These are phyloP conservation scores for Aspergillus neotritici DNA, from an alignment of 2,329 filamentous ascomycete species.

Conservation along the genomic window DNA sequence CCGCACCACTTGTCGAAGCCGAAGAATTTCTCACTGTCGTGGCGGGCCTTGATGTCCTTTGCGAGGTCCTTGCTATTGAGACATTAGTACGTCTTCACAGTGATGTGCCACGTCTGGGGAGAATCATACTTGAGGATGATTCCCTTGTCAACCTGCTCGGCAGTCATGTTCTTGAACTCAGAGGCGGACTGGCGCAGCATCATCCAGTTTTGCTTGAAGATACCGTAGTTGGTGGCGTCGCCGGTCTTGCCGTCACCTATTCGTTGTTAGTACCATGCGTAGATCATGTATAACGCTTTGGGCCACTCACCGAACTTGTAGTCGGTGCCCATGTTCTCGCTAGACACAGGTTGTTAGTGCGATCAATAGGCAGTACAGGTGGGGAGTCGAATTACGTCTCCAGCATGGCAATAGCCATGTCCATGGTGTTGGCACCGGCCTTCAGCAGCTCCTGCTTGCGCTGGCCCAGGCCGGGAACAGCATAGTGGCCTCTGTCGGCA, in stretches of 20 bases:
- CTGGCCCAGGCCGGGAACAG: constrained; percentile 12
- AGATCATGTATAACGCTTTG: not conserved
- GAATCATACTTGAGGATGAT: constrained; percentile 20
- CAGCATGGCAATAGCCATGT: constrained; percentile 23
- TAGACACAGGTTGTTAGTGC: not conserved
- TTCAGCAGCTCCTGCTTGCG: constrained; percentile 17
- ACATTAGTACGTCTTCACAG: not conserved
- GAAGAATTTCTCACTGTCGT: constrained; percentile 16
- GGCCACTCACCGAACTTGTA: constrained; percentile 16
- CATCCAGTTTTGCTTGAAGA: constrained; percentile 29
- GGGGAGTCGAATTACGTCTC: constrained; percentile 14
- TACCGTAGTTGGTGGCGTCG: constrained; percentile 27
- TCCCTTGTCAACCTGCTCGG: constrained; percentile 19
- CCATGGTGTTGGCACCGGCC: constrained; percentile 20
- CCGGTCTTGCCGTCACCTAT: constrained; percentile 25
- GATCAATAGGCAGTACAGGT: not conserved
- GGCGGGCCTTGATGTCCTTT: constrained; percentile 15
- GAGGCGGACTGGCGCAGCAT: constrained; percentile 24
- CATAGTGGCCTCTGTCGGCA: constrained; percentile 16
- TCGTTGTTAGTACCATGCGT: not conserved
- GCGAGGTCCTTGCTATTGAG: constrained; percentile 7
- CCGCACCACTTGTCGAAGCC: constrained; percentile 20
- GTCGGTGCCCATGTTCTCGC: constrained; percentile 17
- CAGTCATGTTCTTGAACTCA: constrained; percentile 17
- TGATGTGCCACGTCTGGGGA: not conserved